phyloP scores from a whole-genome alignment of 192 early-diverging fungal genomes.

The Chytriomyces sp. region DNA sequence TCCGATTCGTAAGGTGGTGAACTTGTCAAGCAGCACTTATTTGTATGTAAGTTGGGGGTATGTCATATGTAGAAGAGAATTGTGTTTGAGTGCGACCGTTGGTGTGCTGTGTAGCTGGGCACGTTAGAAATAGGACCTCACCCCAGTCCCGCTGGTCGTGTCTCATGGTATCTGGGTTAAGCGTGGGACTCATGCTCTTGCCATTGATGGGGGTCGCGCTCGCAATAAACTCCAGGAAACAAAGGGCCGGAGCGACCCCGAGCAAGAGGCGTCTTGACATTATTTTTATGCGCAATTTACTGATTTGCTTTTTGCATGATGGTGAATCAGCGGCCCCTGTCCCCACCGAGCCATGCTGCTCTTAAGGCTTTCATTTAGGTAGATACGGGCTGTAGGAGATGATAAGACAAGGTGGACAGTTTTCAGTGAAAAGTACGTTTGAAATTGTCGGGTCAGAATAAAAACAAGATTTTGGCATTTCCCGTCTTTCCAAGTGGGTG shows the following conservation, averaged over 20 bases:
- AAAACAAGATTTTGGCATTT: no score
- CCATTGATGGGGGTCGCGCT: conserved; percentile 30
- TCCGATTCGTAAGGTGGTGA: conserved; percentile 15
- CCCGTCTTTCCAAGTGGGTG: no score
- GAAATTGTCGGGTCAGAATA: no score
- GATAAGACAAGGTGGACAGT: no score
- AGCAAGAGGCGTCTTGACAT: neutral
- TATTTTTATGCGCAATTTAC: no score
- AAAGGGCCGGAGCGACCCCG: conserved; percentile 19
- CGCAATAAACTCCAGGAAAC: conserved; percentile 32
- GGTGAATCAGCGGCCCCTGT: no score
- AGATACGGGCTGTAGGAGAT: no score
- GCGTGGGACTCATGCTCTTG: conserved; percentile 31
- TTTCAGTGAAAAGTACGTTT: no score
- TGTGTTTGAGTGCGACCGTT: neutral
- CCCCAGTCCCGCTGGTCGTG: conserved; percentile 30
- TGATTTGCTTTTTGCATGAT: no score
- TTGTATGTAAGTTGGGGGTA: neutral
- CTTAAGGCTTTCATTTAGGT: no score
- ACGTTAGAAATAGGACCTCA: neutral
- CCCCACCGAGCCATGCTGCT: no score
- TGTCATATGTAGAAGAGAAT: neutral
- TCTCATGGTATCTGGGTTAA: conserved; percentile 31
- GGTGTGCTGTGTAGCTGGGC: neutral
- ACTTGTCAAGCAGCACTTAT: conserved; percentile 35